Conservation (phyloP, 139 green algal genomes). For the Micractinium conductrix region DNA sequence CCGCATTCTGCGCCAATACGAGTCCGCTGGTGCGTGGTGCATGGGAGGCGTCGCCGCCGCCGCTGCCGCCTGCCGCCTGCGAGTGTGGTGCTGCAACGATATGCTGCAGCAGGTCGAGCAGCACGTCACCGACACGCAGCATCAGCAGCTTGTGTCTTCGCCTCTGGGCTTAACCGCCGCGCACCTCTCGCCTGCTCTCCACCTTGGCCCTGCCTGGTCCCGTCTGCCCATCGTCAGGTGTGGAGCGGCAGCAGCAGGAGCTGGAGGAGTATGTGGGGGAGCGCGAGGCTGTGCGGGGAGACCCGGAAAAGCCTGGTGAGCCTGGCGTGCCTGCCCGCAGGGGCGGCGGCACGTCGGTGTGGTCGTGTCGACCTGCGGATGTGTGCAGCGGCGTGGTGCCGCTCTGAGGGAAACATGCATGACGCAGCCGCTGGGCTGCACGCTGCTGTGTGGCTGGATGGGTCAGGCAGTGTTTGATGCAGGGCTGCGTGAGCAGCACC, state of each 20-base stretch:
- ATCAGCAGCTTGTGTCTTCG: not conserved
- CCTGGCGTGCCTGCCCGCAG: too few species aligned
- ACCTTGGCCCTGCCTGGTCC: not conserved
- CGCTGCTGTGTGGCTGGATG: too few species aligned
- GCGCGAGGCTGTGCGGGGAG: not conserved
- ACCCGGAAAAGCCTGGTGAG: not conserved
- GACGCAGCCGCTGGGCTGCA: too few species aligned
- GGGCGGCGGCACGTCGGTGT: too few species aligned
- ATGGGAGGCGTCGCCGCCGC: not conserved
- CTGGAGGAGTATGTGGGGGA: not conserved
- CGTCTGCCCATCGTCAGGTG: not conserved
- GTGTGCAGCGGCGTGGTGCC: too few species aligned
- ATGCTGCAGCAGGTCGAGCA: not conserved
- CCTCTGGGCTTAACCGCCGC: too few species aligned
- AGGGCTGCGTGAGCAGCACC: too few species aligned
- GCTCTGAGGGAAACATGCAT: too few species aligned
- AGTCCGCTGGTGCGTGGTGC: not conserved
- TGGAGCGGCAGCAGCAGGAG: slow-evolving; percentile 2
- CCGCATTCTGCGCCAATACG: slow-evolving; percentile 28
- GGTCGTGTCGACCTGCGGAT: too few species aligned
- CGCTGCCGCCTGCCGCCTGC: not conserved
- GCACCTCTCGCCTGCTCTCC: too few species aligned
- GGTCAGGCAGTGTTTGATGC: too few species aligned
- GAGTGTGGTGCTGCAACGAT: not conserved
- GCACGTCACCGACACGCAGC: not conserved